Evolutionary conservation across 306 rosid species (phyloP), one percentile per base, ranked within the genome.

Genomic region (Crataegus laevigata): DNA sequence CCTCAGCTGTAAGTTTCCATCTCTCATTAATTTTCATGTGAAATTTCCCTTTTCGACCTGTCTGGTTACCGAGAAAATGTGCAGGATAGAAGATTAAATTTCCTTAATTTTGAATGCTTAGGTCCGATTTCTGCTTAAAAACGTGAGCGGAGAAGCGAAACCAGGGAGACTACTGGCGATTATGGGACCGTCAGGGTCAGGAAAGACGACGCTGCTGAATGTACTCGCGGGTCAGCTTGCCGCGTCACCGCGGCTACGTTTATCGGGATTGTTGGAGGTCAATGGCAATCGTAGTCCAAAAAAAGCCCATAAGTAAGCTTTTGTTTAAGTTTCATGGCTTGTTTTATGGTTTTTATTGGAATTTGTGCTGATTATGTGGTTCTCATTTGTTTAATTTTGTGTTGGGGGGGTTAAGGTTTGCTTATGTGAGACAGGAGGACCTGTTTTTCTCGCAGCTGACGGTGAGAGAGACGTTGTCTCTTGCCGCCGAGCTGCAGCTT

Each of bases 121-220:
- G 98, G 94, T 85, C 80, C 75, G 96, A 54, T 90, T 90, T 85
- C 74, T 94, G 78, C 90, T 94, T 25, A 90, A 84, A 71, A 86
- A 89, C 74, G 88, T 91, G 68, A 89, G 83, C 9, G 98, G 98
- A 61, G 96, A 85, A 81, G 98, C 98, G 22, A 89, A 81, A 42
- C 98, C 96, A 15, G 97, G 97, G 73, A 88, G 93, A 63, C 75
- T 94, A 25, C 68, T 91, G 64, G 98, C 98, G 52, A 87, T 94
- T 59, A 89, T 94, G 97, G 98, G 98, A 51, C 98, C 98, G n/a
- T 94, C 97, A 12, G 98, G 97, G 58, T 91, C 98, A 10, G 98
- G 98, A 78, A 94, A 94, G 86, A 94, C 98, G 71, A 90, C 96
- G 18, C 73, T 94, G 91, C 93, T 94, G 11, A 90, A 91, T 77